phyloP scores from a whole-genome alignment of 2,329 filamentous ascomycete genomes.

The Daldinia sp. region DNA sequence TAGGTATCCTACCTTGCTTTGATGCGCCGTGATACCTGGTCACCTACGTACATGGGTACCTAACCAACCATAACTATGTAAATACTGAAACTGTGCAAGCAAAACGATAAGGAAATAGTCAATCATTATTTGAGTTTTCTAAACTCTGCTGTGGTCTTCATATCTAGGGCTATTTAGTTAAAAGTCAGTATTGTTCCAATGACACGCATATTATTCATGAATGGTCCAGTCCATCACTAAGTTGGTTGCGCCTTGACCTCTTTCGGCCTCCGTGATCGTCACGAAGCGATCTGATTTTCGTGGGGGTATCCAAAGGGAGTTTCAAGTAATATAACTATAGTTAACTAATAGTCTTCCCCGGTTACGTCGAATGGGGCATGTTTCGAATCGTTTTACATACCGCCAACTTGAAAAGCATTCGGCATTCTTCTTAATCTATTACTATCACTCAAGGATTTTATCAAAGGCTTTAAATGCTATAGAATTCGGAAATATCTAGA shows the following conservation, averaged over 20 bases:
- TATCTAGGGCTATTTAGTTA: background rate
- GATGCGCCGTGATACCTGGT: too few relatives aligned
- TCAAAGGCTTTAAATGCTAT: background rate
- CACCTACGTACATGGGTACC: background rate
- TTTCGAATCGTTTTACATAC: conserved; percentile 27
- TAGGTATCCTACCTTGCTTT: background rate
- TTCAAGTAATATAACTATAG: background rate
- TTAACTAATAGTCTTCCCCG: conserved; percentile 13
- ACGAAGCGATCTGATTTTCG: conserved; percentile 23
- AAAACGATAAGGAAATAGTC: background rate
- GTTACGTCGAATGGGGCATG: conserved; percentile 29
- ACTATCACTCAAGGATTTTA: background rate
- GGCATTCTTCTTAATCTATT: background rate
- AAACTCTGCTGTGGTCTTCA: conserved; percentile 5
- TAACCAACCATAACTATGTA: background rate
- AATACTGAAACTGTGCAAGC: background rate
- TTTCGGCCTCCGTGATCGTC: conserved; percentile 24
- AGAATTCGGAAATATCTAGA: background rate
- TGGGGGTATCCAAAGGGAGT: conserved; percentile 19
- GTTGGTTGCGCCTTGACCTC: conserved; percentile 22
- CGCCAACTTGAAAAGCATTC: background rate
- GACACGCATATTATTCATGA: background rate
- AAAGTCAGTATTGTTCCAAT: conserved; percentile 3
- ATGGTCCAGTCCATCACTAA: conserved; percentile 1
- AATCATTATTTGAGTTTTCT: conserved; percentile 6